These are phyloP conservation scores for Lactarius indigo DNA, from an alignment of 768 basidiomycete species.

Conservation along the genomic window DNA sequence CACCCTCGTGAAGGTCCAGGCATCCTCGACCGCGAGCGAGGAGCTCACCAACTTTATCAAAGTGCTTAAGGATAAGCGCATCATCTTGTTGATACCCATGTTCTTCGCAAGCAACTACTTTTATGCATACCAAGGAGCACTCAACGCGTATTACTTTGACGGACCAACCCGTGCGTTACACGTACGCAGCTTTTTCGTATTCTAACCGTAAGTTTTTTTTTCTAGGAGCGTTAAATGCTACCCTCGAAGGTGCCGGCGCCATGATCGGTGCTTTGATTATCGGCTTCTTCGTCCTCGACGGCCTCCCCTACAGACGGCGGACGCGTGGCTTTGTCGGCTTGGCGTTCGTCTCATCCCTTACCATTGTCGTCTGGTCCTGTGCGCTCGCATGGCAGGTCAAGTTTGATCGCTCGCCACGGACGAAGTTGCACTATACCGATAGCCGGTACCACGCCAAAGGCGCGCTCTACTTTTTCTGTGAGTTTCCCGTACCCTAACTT, in stretches of 20 bases:
- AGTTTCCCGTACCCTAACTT: constrained; percentile 12
- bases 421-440: constrained; percentile 35
- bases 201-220: background rate
- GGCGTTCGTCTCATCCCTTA: constrained; percentile 32
- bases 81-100: constrained; percentile 41
- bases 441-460: constrained; percentile 35
- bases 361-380: constrained; percentile 38
- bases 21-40: constrained; percentile 31
- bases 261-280: constrained; percentile 43
- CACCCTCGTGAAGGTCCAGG: constrained; percentile 38
- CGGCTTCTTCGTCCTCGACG: constrained; percentile 40
- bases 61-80: constrained; percentile 41
- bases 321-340: constrained; percentile 40
- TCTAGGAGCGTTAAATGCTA: constrained; percentile 36
- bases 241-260: constrained; percentile 39
- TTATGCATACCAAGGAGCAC: constrained; percentile 44
- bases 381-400: constrained; percentile 40
- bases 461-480: constrained; percentile 41
- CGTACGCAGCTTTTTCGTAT: background rate
- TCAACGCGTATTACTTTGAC: constrained; percentile 40
- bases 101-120: constrained; percentile 46
- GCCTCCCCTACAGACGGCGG: constrained; percentile 33
- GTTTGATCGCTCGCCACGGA: constrained; percentile 32
- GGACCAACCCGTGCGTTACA: constrained; percentile 37
- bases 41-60: constrained; percentile 32